These are phyloP conservation scores for Escovopsis sp. DNA, from an alignment of 2,329 filamentous ascomycete species.

Conservation along the genomic window DNA sequence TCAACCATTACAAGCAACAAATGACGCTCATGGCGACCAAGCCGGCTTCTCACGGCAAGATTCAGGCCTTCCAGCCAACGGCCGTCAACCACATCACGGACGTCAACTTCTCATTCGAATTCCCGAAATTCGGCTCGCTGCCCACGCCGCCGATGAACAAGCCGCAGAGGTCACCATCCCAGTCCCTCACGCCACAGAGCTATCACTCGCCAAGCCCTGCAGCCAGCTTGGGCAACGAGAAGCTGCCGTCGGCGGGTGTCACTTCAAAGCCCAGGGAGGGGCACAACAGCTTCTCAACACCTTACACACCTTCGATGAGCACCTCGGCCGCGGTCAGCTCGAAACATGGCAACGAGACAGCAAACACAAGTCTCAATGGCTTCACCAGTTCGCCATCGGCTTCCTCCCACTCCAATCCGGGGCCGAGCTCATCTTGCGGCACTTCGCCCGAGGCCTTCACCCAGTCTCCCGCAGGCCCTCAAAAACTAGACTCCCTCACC, in stretches of 20 bases:
- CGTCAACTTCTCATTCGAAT: slow-evolving; percentile 87
- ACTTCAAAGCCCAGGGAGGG: slow-evolving; percentile 27
- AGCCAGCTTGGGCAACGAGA: slow-evolving; percentile 15
- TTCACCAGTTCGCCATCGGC: slow-evolving; percentile 50
- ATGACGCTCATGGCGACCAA: slow-evolving; percentile 41
- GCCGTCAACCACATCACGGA: slow-evolving; percentile 48
- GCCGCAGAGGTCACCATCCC: slow-evolving; percentile 13
- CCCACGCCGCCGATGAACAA: slow-evolving; percentile 27
- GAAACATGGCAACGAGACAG: slow-evolving; percentile 35
- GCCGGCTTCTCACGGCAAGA: slow-evolving; percentile 12
- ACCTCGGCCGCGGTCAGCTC: slow-evolving; percentile 31
- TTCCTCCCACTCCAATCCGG: slow-evolving; percentile 44
- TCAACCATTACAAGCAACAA: slow-evolving; percentile 82
- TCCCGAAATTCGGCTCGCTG: slow-evolving; percentile 79
- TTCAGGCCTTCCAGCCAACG: slow-evolving; percentile 8
- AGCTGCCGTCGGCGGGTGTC: slow-evolving; percentile 9
- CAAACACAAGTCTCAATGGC: slow-evolving; percentile 28
- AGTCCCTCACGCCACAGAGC: slow-evolving; percentile 17
- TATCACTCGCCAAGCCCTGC: slow-evolving; percentile 11
- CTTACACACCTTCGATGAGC: slow-evolving; percentile 43
- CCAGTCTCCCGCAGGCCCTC: slow-evolving; percentile 53
- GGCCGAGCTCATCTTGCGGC: slow-evolving; percentile 51
- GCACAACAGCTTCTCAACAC: slow-evolving; percentile 37
- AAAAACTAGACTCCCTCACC: slow-evolving; percentile 45
- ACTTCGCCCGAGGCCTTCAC: slow-evolving; percentile 65